These are phyloP conservation scores for Malus hybrid DNA, from an alignment of 331 rosid genomes.

Conservation along the genomic window DNA sequence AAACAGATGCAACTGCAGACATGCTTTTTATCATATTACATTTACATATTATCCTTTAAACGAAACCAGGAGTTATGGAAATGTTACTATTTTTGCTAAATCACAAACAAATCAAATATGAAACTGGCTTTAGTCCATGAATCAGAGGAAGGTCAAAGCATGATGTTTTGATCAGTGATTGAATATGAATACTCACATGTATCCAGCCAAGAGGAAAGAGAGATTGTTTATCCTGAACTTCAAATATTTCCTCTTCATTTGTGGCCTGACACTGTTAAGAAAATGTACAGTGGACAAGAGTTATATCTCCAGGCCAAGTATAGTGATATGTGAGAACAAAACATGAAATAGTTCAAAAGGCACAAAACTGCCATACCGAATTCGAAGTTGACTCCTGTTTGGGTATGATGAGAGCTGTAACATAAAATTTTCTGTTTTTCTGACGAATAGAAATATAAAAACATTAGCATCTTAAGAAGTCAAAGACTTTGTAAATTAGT, in stretches of 20 bases:
- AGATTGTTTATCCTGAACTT: constrained; percentile 83
- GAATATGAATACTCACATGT: constrained; percentile 62
- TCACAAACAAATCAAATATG: not conserved
- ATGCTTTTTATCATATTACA: not conserved
- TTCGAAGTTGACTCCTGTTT: constrained; percentile 88
- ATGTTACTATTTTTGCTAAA: not conserved
- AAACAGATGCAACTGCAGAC: not conserved
- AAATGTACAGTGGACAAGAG: constrained; percentile 10
- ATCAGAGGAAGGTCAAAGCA: not conserved
- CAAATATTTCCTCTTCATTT: constrained; percentile 96
- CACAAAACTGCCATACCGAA: constrained; percentile 51
- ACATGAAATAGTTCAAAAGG: constrained; percentile 4
- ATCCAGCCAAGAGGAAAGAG: constrained; percentile 99
- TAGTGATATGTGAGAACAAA: not conserved
- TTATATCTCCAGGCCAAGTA: not conserved
- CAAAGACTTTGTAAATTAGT: not conserved
- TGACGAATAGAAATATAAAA: constrained; percentile 29
- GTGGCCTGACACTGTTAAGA: constrained; percentile 80
- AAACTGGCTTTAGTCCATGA: not conserved
- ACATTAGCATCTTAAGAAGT: not conserved
- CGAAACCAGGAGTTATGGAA: not conserved
- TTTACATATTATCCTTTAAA: not conserved
- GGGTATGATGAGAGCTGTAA: constrained; percentile 88
- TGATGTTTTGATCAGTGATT: not conserved
- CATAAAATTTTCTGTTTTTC: constrained; percentile 84